Conservation (phyloP, 2,329 filamentous ascomycete genomes). For the Paecilomyces dactylethromorphus region DNA sequence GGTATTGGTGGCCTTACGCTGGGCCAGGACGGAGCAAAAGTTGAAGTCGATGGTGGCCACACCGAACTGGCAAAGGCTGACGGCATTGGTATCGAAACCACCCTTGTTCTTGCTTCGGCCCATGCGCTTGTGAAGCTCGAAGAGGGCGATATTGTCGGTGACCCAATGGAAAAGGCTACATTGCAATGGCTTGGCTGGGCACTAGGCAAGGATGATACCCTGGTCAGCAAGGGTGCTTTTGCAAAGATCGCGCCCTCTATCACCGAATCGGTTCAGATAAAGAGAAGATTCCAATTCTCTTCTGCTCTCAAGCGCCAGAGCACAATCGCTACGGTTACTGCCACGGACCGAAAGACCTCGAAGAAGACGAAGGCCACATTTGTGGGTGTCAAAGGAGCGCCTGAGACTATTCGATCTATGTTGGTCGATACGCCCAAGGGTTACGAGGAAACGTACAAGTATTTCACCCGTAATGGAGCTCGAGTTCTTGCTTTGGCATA, state of each 20-base stretch:
- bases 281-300: conserved; percentile 96
- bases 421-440: conserved; percentile 72
- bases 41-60: conserved; percentile 75
- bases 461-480: conserved; percentile 92
- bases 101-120: conserved; percentile 86
- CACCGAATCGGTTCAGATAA: conserved; percentile 79
- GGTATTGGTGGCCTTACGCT: conserved; percentile 86
- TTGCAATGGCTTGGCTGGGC: conserved; percentile 83
- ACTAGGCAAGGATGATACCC: conserved; percentile 79
- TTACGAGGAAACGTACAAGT: conserved; percentile 97
- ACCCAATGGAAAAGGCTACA: conserved; percentile 98
- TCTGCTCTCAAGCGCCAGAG: conserved; percentile 94
- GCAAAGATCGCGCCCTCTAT: conserved; percentile 37
- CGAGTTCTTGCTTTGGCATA: conserved; percentile 90
- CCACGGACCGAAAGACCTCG: conserved; percentile 63
- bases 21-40: conserved; percentile 58
- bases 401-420: conserved; percentile 95
- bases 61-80: conserved; percentile 67
- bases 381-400: conserved; percentile 91
- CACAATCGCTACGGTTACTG: conserved; percentile 77
- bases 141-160: conserved; percentile 93
- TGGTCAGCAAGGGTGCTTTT: conserved; percentile 56
- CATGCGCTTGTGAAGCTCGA: conserved; percentile 95
- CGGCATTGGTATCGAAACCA: conserved; percentile 71
- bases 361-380: conserved; percentile 80